Evolutionary conservation across 1,284 basidiomycete genomes (phyloP).

Genomic region (Rhodotorula sp.): DNA sequence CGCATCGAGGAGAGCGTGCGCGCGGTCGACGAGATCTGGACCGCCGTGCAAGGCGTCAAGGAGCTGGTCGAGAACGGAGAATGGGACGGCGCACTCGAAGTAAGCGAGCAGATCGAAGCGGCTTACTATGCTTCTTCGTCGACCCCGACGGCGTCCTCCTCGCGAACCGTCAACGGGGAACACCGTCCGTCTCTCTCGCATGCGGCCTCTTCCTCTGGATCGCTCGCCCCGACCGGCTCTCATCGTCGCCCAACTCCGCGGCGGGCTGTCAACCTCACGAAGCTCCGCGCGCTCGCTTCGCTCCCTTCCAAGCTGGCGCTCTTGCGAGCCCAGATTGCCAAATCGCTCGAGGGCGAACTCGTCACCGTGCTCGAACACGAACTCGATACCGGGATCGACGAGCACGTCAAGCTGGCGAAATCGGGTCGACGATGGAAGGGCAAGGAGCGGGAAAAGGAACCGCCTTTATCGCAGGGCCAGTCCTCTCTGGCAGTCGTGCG

Average conservation of each 20-base stretch:
- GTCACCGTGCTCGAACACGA: conserved; percentile 68
- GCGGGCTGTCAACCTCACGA: conserved; percentile 39
- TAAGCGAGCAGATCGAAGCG: conserved; percentile 69
- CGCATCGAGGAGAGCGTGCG: conserved; percentile 59
- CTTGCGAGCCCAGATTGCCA: conserved; percentile 60
- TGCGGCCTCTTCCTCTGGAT: neutral
- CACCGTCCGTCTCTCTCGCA: neutral
- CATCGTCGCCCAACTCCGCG: conserved; percentile 11
- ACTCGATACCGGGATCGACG: conserved; percentile 52
- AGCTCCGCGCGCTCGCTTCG: conserved; percentile 33
- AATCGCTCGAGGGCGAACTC: conserved; percentile 74
- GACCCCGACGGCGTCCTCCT: conserved; percentile 46
- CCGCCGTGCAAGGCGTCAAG: conserved; percentile 69
- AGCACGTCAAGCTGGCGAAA: conserved; percentile 5
- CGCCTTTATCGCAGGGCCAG: no score
- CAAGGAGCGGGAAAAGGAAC: neutral
- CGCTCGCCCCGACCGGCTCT: neutral
- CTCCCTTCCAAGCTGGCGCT: conserved; percentile 37
- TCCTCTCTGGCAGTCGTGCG: neutral
- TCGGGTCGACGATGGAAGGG: conserved; percentile 9
- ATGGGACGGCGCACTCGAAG: conserved; percentile 75
- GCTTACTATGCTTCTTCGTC: conserved; percentile 55
- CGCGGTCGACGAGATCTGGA: conserved; percentile 61
- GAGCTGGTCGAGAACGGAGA: conserved; percentile 74
- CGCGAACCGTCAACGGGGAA: neutral